Conservation (phyloP, 2,329 filamentous ascomycete genomes). For the Claviceps maximensis region DNA sequence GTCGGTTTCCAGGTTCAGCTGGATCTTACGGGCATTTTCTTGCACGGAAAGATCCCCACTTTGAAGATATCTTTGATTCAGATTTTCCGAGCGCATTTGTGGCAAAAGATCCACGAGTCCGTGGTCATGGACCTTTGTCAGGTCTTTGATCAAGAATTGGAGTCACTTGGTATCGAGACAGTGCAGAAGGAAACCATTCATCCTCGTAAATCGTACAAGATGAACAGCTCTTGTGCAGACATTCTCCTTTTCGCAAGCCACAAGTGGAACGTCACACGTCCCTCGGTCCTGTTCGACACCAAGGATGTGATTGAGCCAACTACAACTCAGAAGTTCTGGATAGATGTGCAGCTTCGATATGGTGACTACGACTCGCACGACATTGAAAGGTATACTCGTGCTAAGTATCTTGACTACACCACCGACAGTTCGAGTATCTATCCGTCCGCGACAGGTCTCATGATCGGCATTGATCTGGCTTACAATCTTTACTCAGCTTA, state of each 20-base stretch:
- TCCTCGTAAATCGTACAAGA: conserved; percentile 98
- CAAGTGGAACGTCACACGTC: conserved; percentile 96
- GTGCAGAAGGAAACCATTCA: conserved; percentile 99
- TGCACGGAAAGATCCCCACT: conserved; percentile 97
- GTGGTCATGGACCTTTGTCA: conserved; percentile 99
- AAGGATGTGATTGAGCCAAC: conserved; percentile 91
- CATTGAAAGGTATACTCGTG: conserved; percentile 92
- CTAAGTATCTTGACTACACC: conserved; percentile 97
- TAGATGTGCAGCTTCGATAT: conserved; percentile 92
- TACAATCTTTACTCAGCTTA: conserved; percentile 99
- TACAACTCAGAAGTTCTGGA: conserved; percentile 98
- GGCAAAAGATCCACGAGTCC: conserved; percentile 99
- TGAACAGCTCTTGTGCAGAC: conserved; percentile 98
- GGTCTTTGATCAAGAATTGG: conserved; percentile 93
- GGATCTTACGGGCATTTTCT: conserved; percentile 94
- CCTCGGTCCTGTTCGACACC: conserved; percentile 86
- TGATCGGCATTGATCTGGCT: conserved; percentile 94
- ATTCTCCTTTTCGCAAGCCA: conserved; percentile 94
- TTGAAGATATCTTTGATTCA: conserved; percentile 97
- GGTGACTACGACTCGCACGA: conserved; percentile 99
- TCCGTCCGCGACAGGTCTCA: conserved; percentile 87
- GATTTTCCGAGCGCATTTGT: conserved; percentile 98
- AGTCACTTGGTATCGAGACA: conserved; percentile 89
- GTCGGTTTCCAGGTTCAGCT: conserved; percentile 99
- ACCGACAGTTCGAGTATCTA: conserved; percentile 99